A percentile compares a stretch with the other conserved stretches of the same genome.
These are phyloP conservation scores for Bruguiera sexangula DNA, from an alignment of 345 rosid genomes.

Conservation along the genomic window DNA sequence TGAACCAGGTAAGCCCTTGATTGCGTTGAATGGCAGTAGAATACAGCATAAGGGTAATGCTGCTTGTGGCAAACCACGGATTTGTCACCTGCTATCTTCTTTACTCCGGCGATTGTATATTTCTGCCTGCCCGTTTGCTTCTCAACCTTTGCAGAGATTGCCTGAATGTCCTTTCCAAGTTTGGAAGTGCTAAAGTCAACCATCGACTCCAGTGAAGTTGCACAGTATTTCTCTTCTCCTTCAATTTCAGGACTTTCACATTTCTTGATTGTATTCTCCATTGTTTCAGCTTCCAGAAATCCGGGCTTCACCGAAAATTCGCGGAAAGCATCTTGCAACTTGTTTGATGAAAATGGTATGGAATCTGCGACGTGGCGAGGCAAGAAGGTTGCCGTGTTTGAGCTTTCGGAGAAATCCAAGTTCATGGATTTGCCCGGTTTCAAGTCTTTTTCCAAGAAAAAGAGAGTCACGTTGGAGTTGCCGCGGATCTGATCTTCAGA, in stretches of 20 bases:
- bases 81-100: background rate
- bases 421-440: slow-evolving; percentile 49
- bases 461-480: slow-evolving; percentile 53
- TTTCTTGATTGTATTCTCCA: slow-evolving; percentile 32
- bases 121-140: background rate
- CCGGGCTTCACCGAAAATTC: slow-evolving; percentile 51
- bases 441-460: slow-evolving; percentile 82
- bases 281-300: slow-evolving; percentile 58
- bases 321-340: slow-evolving; percentile 47
- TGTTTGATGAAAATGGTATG: slow-evolving; percentile 63
- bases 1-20: slow-evolving; percentile 2
- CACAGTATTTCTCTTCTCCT: slow-evolving; percentile 23
- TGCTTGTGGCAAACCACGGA: slow-evolving; percentile 15
- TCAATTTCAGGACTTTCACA: slow-evolving; percentile 7
- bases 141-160: slow-evolving; percentile 1
- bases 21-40: slow-evolving; percentile 12
- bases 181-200: background rate
- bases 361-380: slow-evolving; percentile 59
- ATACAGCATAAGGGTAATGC: slow-evolving; percentile 12
- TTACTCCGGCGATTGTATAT: background rate
- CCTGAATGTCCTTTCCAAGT: slow-evolving; percentile 6
- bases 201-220: slow-evolving; percentile 19
- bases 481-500: slow-evolving; percentile 59
- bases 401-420: slow-evolving; percentile 48
- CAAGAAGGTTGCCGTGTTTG: slow-evolving; percentile 49